A percentile compares a stretch with the other conserved stretches of the same genome.
phyloP scores from a whole-genome alignment of 805 yeast genomes.

The Brettanomyces custersianus region DNA sequence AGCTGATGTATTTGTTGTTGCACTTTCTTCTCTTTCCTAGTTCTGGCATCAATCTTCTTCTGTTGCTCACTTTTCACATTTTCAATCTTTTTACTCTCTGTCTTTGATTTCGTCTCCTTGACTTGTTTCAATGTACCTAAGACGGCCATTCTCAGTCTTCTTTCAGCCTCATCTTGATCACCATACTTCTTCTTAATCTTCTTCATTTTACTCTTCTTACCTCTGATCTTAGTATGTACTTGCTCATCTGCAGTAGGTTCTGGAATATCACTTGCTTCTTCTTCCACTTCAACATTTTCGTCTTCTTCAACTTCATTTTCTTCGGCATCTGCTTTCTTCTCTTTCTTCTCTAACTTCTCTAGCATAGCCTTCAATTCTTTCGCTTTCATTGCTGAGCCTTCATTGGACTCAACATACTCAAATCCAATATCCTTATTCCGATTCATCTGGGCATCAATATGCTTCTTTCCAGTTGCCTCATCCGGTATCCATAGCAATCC shows the following conservation, averaged over 20 bases:
- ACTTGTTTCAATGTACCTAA: conserved; percentile 72
- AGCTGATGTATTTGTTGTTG: conserved; percentile 24
- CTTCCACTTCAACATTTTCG: conserved; percentile 9
- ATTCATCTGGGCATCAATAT: conserved; percentile 18
- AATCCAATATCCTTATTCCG: conserved; percentile 24
- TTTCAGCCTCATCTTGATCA: conserved; percentile 89
- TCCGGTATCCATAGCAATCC: conserved; percentile 72
- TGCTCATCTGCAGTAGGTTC: conserved; percentile 13
- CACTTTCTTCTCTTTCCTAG: conserved; percentile 16
- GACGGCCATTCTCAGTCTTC: conserved; percentile 63
- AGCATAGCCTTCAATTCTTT: conserved; percentile 24
- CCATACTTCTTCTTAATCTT: conserved; percentile 78
- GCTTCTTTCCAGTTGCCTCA: conserved; percentile 35
- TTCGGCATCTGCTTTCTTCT: conserved; percentile 7
- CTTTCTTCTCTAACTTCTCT: conserved; percentile 15
- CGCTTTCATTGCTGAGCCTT: conserved; percentile 15
- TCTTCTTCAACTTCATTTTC: conserved; percentile 6
- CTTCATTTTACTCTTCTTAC: conserved; percentile 77
- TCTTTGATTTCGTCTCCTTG: conserved; percentile 15
- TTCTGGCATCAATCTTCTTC: conserved; percentile 4
- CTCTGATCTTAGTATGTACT: conserved; percentile 45
- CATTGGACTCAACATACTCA: conserved; percentile 20
- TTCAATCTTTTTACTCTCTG: conserved; percentile 4
- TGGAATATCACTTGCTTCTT: not conserved
- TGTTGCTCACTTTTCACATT: not conserved